Percentiles rank a stretch among this genome's conserved stretches.
These are phyloP conservation scores for Omphalotus olearius DNA, from an alignment of 1,284 basidiomycete genomes.

Conservation along the genomic window DNA sequence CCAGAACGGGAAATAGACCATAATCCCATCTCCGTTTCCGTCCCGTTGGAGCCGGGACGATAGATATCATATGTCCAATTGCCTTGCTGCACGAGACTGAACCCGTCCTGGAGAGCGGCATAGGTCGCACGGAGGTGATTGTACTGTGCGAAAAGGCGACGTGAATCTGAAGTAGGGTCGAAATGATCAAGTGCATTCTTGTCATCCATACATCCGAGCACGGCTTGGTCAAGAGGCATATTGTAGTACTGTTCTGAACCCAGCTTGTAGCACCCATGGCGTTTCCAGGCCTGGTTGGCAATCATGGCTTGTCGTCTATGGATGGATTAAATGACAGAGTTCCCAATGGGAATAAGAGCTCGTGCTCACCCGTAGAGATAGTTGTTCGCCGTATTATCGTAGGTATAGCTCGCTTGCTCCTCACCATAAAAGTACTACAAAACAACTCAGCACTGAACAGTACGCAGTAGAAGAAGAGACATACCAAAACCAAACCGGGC, in stretches of 20 bases:
- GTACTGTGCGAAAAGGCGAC: conserved; percentile 73
- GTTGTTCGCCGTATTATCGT: conserved; percentile 80
- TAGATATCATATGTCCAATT: conserved; percentile 79
- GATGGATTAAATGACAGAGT: background rate
- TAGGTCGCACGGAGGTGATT: conserved; percentile 65
- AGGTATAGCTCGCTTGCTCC: conserved; percentile 83
- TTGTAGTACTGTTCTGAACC: conserved; percentile 90
- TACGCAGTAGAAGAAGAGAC: conserved; percentile 19
- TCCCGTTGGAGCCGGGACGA: conserved; percentile 79
- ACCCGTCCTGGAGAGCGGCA: conserved; percentile 80
- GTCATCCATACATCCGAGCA: conserved; percentile 80
- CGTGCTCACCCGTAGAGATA: conserved; percentile 75
- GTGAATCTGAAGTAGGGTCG: conserved; percentile 77
- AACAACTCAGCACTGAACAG: conserved; percentile 6
- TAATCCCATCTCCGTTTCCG: conserved; percentile 79
- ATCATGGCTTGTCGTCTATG: conserved; percentile 87
- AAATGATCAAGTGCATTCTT: conserved; percentile 92
- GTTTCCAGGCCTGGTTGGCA: conserved; percentile 80
- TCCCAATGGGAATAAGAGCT: background rate
- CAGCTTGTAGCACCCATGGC: conserved; percentile 86
- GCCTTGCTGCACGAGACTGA: conserved; percentile 71
- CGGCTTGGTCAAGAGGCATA: conserved; percentile 74
- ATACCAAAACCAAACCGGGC: conserved; percentile 80
- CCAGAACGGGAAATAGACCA: conserved; percentile 76
- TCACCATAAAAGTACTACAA: conserved; percentile 78